Evolutionary conservation across 2,329 filamentous ascomycete genomes (phyloP).

Genomic region (Hypoxylon sp.): DNA sequence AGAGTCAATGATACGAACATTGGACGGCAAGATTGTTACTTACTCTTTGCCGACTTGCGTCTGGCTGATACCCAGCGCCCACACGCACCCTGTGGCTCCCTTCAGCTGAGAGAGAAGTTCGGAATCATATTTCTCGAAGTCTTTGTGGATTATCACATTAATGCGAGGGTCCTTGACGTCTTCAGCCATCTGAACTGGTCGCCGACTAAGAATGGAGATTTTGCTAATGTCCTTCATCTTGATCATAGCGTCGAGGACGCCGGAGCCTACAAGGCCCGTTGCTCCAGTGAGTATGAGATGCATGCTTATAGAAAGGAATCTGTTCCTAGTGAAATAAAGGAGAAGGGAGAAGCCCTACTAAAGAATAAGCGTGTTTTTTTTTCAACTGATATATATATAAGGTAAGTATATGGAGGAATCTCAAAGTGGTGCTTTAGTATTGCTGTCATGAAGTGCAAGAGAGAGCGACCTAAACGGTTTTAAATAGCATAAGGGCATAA

Average conservation of each 20-base stretch:
- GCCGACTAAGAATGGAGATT: slow-evolving; percentile 73
- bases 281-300: slow-evolving; percentile 77
- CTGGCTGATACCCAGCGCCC: slow-evolving; percentile 78
- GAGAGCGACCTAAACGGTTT: background rate
- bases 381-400: too few species aligned
- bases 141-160: slow-evolving; percentile 75
- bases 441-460: background rate
- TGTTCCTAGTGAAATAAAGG: background rate
- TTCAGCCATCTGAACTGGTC: slow-evolving; percentile 73
- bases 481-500: background rate
- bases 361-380: background rate
- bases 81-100: slow-evolving; percentile 77
- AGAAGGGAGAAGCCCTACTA: background rate
- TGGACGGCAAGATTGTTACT: slow-evolving; percentile 39
- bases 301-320: slow-evolving; percentile 56
- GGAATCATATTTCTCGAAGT: slow-evolving; percentile 73
- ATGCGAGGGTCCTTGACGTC: slow-evolving; percentile 69
- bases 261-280: slow-evolving; percentile 74
- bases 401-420: too few species aligned
- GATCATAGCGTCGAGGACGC: slow-evolving; percentile 73
- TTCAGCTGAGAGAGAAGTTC: slow-evolving; percentile 70
- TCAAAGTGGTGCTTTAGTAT: background rate
- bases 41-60: slow-evolving; percentile 70
- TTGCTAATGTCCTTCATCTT: slow-evolving; percentile 68
- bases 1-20: background rate